A percentile compares a stretch with the other conserved stretches of the same genome.
Conservation (phyloP, 2,329 filamentous ascomycete species). For the Sporothrix inflata region DNA sequence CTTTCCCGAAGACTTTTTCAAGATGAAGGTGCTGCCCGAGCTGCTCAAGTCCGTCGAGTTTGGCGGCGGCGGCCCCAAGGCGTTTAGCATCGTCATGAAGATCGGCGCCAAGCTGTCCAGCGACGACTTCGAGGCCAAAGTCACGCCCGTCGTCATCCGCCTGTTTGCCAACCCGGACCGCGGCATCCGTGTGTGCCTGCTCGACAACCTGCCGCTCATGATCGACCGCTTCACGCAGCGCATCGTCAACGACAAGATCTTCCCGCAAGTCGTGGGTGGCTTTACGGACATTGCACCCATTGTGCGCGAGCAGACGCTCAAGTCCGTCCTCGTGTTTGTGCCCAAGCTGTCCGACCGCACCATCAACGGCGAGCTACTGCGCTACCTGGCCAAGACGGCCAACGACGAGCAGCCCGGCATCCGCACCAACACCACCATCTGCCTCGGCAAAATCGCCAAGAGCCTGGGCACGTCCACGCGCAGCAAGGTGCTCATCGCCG, state of each 20-base stretch:
- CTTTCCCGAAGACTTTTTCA: constrained; percentile 97
- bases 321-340: constrained; percentile 86
- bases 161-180: constrained; percentile 90
- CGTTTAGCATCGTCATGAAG: constrained; percentile 85
- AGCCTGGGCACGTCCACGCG: constrained; percentile 78
- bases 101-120: constrained; percentile 84
- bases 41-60: constrained; percentile 99
- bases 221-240: constrained; percentile 88
- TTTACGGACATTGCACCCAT: constrained; percentile 91
- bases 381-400: constrained; percentile 89
- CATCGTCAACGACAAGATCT: constrained; percentile 93
- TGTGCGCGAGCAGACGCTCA: constrained; percentile 93
- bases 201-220: constrained; percentile 88
- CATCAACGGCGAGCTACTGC: constrained; percentile 89
- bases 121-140: constrained; percentile 84
- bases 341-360: constrained; percentile 88
- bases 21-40: constrained; percentile 93
- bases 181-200: constrained; percentile 84
- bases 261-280: constrained; percentile 92
- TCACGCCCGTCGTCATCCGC: constrained; percentile 84
- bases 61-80: constrained; percentile 90
- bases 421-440: constrained; percentile 96
- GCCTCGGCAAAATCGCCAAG: constrained; percentile 92
- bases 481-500: constrained; percentile 88
- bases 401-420: constrained; percentile 98